Evolutionary conservation across 208 protist species (phyloP).

Genomic region (Leishmania turanica): DNA sequence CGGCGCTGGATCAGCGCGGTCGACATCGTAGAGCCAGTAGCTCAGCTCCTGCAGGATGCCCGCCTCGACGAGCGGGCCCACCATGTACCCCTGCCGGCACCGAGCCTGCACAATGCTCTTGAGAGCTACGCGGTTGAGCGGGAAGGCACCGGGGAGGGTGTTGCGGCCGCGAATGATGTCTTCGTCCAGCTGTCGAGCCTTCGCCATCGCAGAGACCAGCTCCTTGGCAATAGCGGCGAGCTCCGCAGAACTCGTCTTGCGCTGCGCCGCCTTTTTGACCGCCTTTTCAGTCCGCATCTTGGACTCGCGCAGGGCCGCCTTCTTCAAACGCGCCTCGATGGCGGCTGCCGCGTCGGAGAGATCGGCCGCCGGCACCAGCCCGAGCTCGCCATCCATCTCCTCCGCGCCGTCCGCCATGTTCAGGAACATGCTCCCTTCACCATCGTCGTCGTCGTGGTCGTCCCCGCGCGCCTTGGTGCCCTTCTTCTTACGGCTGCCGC

Average conservation of each 20-base stretch:
- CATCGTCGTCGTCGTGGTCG: slow-evolving; percentile 12
- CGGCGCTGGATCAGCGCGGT: slow-evolving; percentile 50
- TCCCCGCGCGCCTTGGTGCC: background rate
- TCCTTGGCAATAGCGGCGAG: slow-evolving; percentile 26
- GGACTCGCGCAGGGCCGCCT: slow-evolving; percentile 20
- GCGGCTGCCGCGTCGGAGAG: slow-evolving; percentile 15
- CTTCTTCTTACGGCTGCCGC: background rate
- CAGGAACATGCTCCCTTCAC: slow-evolving; percentile 10
- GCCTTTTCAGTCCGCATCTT: slow-evolving; percentile 31
- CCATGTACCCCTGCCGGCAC: slow-evolving; percentile 48
- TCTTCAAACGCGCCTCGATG: slow-evolving; percentile 21
- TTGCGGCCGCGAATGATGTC: slow-evolving; percentile 25
- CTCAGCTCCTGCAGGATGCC: slow-evolving; percentile 82
- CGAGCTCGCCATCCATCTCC: slow-evolving; percentile 11
- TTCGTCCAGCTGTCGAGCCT: slow-evolving; percentile 31
- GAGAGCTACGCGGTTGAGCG: slow-evolving; percentile 64
- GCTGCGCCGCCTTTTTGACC: slow-evolving; percentile 12
- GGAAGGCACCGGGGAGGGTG: slow-evolving; percentile 31
- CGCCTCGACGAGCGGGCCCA: slow-evolving; percentile 52
- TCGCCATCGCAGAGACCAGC: slow-evolving; percentile 31
- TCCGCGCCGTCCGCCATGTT: background rate
- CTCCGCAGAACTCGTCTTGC: slow-evolving; percentile 24
- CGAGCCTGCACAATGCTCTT: slow-evolving; percentile 42
- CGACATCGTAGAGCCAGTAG: slow-evolving; percentile 78
- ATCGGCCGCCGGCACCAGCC: slow-evolving; percentile 14